Evolutionary conservation across 345 rosid genomes (phyloP).

Genomic region (Euphorbia lathyris): DNA sequence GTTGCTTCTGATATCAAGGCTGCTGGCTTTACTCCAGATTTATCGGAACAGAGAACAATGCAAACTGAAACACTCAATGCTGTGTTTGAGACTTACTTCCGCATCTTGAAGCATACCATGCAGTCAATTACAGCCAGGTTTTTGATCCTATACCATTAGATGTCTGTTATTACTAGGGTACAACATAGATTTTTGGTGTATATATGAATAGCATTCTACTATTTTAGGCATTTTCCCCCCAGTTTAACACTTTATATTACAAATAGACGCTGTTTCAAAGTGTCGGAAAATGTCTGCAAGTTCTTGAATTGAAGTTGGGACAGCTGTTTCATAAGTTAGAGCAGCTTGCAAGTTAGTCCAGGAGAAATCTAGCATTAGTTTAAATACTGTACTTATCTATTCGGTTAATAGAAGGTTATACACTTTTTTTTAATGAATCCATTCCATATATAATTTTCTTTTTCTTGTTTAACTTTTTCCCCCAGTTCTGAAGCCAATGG

Average conservation of each 20-base stretch:
- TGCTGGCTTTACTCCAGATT: constrained; percentile 59
- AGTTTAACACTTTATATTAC: too few species aligned
- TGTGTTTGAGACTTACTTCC: constrained; percentile 87
- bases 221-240: neutral
- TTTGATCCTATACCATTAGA: neutral
- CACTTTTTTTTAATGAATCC: neutral
- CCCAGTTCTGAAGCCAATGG: constrained; percentile 50
- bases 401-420: neutral
- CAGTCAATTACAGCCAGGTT: constrained; percentile 51
- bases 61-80: constrained; percentile 81
- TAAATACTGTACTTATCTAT: neutral
- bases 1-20: constrained; percentile 83
- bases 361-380: neutral
- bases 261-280: neutral
- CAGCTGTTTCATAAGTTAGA: neutral
- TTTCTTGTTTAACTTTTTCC: neutral
- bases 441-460: neutral
- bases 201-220: neutral
- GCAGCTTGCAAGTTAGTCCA: neutral
- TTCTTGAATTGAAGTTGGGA: constrained; percentile 1
- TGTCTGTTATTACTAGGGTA: constrained; percentile 7
- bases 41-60: constrained; percentile 58
- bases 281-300: neutral
- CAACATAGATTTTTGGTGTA: neutral
- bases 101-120: constrained; percentile 75